phyloP scores from a whole-genome alignment of 164 flowering plant species.

The Aristolochia contorta region DNA sequence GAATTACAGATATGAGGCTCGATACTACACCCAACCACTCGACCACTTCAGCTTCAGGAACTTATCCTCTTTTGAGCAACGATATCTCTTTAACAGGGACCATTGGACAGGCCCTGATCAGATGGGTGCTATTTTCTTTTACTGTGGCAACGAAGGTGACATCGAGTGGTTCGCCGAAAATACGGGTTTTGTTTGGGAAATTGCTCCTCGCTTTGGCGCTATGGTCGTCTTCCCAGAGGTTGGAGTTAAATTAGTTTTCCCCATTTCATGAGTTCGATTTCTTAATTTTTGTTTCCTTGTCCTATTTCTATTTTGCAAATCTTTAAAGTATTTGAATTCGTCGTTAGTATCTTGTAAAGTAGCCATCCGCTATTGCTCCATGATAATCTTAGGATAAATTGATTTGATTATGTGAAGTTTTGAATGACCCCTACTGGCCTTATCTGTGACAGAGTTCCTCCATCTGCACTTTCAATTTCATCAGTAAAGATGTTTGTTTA shows the following conservation, averaged over 20 bases:
- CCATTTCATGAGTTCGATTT: not conserved
- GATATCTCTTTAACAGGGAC: conserved; percentile 59
- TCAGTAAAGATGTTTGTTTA: too few species aligned
- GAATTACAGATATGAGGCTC: conserved; percentile 42
- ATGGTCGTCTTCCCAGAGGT: conserved; percentile 83
- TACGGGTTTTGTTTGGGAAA: conserved; percentile 92
- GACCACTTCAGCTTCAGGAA: conserved; percentile 84
- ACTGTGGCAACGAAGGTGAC: conserved; percentile 90
- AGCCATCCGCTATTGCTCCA: too few species aligned
- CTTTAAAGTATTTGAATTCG: too few species aligned
- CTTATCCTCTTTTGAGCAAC: conserved; percentile 45
- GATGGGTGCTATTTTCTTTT: conserved; percentile 68
- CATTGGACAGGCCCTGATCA: conserved; percentile 53
- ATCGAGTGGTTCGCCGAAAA: conserved; percentile 87
- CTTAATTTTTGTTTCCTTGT: too few species aligned
- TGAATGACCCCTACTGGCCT: too few species aligned
- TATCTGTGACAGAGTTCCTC: too few species aligned
- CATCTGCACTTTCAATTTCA: too few species aligned
- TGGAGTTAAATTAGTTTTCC: not conserved
- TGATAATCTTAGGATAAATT: too few species aligned
- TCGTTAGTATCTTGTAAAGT: too few species aligned
- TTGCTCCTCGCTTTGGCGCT: conserved; percentile 77
- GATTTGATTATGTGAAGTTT: too few species aligned
- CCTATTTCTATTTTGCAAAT: too few species aligned
- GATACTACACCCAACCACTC: conserved; percentile 51